These are phyloP conservation scores for Bruguiera gymnorhiza DNA, from an alignment of 345 rosid species.

Conservation along the genomic window DNA sequence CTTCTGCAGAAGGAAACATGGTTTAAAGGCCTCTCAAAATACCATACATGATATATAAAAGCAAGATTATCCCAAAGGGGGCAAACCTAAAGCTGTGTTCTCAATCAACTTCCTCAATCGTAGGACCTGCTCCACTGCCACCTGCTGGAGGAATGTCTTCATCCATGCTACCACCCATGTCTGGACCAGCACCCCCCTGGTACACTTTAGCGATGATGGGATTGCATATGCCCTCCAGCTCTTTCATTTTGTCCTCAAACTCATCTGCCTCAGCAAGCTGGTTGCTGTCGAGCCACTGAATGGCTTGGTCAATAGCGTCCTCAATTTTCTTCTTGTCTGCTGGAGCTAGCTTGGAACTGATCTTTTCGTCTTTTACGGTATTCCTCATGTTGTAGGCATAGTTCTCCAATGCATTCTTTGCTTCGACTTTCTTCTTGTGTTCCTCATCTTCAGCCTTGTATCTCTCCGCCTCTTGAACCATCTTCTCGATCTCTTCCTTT, in stretches of 20 bases:
- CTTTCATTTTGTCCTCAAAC: slow-evolving; percentile 29
- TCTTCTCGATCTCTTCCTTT: slow-evolving; percentile 29
- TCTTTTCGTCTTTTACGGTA: slow-evolving; percentile 21
- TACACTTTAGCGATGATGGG: slow-evolving; percentile 26
- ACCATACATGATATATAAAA: background rate
- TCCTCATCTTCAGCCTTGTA: slow-evolving; percentile 29
- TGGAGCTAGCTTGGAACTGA: slow-evolving; percentile 15
- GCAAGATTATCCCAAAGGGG: background rate
- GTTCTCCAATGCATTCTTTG: slow-evolving; percentile 23
- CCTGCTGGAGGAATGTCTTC: slow-evolving; percentile 16
- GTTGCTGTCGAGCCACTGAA: slow-evolving; percentile 24
- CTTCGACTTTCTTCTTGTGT: slow-evolving; percentile 22
- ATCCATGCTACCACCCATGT: slow-evolving; percentile 19
- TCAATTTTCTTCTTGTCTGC: slow-evolving; percentile 24
- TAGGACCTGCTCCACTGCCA: slow-evolving; percentile 22
- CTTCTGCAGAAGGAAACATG: too few relatives aligned
- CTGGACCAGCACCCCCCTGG: slow-evolving; percentile 24
- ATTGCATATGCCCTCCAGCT: slow-evolving; percentile 27
- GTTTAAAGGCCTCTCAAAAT: background rate
- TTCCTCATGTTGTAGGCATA: slow-evolving; percentile 30
- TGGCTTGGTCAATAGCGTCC: slow-evolving; percentile 20
- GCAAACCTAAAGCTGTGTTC: background rate
- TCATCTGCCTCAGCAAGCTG: slow-evolving; percentile 25
- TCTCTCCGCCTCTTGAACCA: slow-evolving; percentile 31
- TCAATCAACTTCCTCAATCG: slow-evolving; percentile 29